phyloP scores from a whole-genome alignment of 2,329 filamentous ascomycete species.

The Hymenoscyphus fructigenus region DNA sequence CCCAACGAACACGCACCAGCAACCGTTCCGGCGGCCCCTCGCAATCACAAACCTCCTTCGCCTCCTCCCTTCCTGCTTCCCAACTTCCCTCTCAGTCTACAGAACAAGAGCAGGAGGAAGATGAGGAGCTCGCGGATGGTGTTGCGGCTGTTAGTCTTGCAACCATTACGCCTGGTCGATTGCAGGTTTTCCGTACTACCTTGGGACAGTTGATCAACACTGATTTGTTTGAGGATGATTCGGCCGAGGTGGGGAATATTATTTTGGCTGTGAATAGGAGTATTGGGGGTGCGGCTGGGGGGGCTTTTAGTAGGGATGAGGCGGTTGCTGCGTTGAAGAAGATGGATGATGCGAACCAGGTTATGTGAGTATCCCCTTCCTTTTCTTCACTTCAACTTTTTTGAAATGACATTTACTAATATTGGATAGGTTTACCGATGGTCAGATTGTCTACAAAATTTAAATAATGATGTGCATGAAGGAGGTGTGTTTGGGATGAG shows the following conservation, averaged over 20 bases:
- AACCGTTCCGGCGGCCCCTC: constrained; percentile 18
- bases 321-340: constrained; percentile 73
- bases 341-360: constrained; percentile 81
- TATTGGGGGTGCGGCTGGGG: constrained; percentile 52
- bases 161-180: constrained; percentile 51
- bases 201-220: constrained; percentile 82
- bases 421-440: constrained; percentile 52
- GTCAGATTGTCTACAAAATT: constrained; percentile 69
- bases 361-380: constrained; percentile 71
- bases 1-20: constrained; percentile 23
- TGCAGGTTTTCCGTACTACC: constrained; percentile 74
- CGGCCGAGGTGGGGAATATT: constrained; percentile 71
- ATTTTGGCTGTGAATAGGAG: constrained; percentile 77
- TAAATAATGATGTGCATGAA: constrained; percentile 39
- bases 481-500: not conserved
- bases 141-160: constrained; percentile 31
- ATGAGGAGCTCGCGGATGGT: constrained; percentile 30
- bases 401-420: constrained; percentile 12
- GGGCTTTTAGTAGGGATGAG: constrained; percentile 69
- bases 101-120: constrained; percentile 31
- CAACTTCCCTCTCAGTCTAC: constrained; percentile 33
- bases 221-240: constrained; percentile 82
- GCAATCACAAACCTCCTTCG: constrained; percentile 40
- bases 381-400: not conserved
- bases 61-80: constrained; percentile 40